Evolutionary conservation across 2,329 filamentous ascomycete genomes (phyloP).

Genomic region (Calonectria pseudoreteaudii): DNA sequence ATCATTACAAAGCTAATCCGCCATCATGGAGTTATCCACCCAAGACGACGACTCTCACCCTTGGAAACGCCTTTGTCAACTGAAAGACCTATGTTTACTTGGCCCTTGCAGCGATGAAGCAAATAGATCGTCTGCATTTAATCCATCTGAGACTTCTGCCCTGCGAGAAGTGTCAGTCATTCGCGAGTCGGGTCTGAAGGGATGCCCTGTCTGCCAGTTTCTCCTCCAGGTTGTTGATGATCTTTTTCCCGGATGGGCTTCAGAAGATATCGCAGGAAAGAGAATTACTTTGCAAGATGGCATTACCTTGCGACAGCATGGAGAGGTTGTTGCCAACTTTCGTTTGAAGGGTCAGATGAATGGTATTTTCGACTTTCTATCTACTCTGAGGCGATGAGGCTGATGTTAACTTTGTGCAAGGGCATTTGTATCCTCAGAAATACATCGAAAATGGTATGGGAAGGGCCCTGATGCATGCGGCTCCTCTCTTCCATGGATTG

Average conservation of each 20-base stretch:
- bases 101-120: not conserved
- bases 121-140: not conserved
- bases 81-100: not conserved
- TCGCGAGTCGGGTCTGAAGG: not conserved
- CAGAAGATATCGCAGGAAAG: not conserved
- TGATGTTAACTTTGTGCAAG: not conserved
- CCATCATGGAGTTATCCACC: not conserved
- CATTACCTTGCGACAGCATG: not conserved
- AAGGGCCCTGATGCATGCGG: not conserved
- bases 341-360: not conserved
- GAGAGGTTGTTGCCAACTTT: not conserved
- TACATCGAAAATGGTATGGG: not conserved
- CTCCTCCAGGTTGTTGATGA: slow-evolving; percentile 4
- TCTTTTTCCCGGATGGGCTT: not conserved
- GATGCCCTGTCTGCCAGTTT: not conserved
- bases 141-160: not conserved
- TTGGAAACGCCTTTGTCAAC: not conserved
- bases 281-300: not conserved
- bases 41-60: not conserved
- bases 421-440: not conserved
- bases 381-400: not conserved
- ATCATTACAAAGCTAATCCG: slow-evolving; percentile 44
- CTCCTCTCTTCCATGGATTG: not conserved
- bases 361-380: not conserved
- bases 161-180: not conserved